A percentile compares a stretch with the other conserved stretches of the same genome.
Conservation (phyloP, 2,329 filamentous ascomycete species). For the Ophiostoma ips region DNA sequence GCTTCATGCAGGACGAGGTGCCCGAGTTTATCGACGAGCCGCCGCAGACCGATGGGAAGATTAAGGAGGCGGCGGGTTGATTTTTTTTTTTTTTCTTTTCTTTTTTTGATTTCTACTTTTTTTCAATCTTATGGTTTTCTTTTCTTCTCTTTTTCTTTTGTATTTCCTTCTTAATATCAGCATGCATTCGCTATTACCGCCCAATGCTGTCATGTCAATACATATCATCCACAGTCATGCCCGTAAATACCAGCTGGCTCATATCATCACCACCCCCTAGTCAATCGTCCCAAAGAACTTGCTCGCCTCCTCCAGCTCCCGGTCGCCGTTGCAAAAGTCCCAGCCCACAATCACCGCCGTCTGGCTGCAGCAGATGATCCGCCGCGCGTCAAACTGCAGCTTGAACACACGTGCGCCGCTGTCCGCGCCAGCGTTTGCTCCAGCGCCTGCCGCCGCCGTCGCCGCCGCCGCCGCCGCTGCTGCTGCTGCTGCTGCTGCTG, state of each 20-base stretch:
- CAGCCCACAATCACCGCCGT: conserved; percentile 86
- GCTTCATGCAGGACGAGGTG: conserved; percentile 81
- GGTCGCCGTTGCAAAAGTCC: conserved; percentile 88
- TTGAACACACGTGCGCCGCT: conserved; percentile 71
- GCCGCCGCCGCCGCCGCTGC: not conserved
- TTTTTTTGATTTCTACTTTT: not conserved
- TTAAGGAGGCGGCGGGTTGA: conserved; percentile 12
- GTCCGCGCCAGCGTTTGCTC: not conserved
- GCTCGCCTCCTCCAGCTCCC: conserved; percentile 62
- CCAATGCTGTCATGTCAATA: too few relatives aligned
- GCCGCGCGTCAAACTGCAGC: conserved; percentile 83
- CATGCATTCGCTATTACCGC: too few relatives aligned
- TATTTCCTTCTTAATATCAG: not conserved
- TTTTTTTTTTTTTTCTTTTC: not conserved
- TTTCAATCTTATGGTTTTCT: not conserved
- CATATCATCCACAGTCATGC: not conserved
- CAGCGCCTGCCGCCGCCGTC: not conserved
- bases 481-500: not conserved
- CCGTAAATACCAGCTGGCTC: not conserved
- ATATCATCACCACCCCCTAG: conserved; percentile 15
- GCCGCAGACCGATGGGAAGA: conserved; percentile 28
- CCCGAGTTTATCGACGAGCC: conserved; percentile 90
- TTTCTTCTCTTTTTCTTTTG: not conserved
- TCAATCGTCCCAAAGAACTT: conserved; percentile 60
- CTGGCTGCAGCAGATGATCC: conserved; percentile 90